Evolutionary conservation across 2,329 filamentous ascomycete genomes (phyloP).

Genomic region (Davidsoniella neocaledoniae): DNA sequence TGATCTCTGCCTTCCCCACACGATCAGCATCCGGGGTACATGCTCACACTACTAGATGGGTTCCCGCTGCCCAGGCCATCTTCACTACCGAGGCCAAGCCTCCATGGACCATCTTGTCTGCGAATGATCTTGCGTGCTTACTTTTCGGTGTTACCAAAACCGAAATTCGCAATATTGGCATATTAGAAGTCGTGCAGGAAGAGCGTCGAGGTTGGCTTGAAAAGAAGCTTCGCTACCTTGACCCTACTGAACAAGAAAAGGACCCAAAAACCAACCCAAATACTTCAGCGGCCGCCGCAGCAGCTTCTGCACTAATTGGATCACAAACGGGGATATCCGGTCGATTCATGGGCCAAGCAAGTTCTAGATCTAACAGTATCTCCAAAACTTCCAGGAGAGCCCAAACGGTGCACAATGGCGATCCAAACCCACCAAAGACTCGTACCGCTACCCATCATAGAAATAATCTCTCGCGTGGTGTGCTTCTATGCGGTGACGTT

Average conservation of each 20-base stretch:
- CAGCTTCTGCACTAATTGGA: conserved; percentile 43
- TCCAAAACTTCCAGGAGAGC: conserved; percentile 33
- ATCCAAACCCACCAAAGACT: conserved; percentile 37
- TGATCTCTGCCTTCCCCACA: conserved; percentile 4
- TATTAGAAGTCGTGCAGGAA: conserved; percentile 83
- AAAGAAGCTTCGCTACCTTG: conserved; percentile 56
- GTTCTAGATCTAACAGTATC: conserved; percentile 27
- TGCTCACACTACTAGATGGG: conserved; percentile 77
- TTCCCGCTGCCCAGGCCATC: conserved; percentile 83
- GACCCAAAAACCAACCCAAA: conserved; percentile 20
- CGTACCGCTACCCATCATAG: conserved; percentile 43
- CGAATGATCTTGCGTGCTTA: conserved; percentile 89
- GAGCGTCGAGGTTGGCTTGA: conserved; percentile 82
- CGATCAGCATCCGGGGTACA: conserved; percentile 40
- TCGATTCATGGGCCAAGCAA: conserved; percentile 70
- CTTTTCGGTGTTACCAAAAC: conserved; percentile 47
- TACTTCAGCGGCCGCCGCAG: conserved; percentile 23
- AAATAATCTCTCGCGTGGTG: conserved; percentile 65
- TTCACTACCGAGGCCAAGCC: conserved; percentile 86
- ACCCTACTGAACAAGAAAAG: conserved; percentile 28
- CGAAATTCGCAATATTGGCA: conserved; percentile 65
- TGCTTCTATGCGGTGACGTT: conserved; percentile 91
- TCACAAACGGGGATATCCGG: conserved; percentile 66
- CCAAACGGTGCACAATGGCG: conserved; percentile 44
- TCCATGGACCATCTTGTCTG: conserved; percentile 90